A percentile compares a stretch with the other conserved stretches of the same genome.
phyloP scores from a whole-genome alignment of 1,139 yeast species.

The Debaryomycetaceae sp. region DNA sequence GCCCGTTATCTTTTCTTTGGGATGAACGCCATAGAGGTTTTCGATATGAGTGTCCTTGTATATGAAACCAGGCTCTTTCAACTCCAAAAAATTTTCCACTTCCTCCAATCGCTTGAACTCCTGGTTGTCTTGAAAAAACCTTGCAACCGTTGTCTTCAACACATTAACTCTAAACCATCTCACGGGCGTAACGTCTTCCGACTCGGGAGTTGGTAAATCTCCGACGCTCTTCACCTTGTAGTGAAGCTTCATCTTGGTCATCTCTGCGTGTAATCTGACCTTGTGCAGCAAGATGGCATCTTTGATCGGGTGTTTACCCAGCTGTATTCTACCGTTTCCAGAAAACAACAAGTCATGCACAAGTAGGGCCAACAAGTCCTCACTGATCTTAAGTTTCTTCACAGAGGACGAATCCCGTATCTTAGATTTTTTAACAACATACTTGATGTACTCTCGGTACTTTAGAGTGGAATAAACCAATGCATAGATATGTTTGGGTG shows the following conservation, averaged over 20 bases:
- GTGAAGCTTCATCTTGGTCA: slow-evolving; percentile 71
- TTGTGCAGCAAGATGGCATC: slow-evolving; percentile 75
- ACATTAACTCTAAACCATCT: slow-evolving; percentile 85
- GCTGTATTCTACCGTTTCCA: slow-evolving; percentile 75
- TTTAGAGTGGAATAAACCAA: slow-evolving; percentile 73
- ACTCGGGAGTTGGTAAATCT: slow-evolving; percentile 32
- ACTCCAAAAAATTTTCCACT: slow-evolving; percentile 46
- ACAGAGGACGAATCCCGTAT: slow-evolving; percentile 42
- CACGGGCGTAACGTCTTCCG: slow-evolving; percentile 70
- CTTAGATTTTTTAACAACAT: slow-evolving; percentile 63
- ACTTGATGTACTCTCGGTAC: slow-evolving; percentile 58
- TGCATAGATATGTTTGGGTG: slow-evolving; percentile 83
- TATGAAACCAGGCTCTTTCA: slow-evolving; percentile 49
- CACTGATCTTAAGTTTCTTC: slow-evolving; percentile 37
- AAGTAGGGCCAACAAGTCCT: slow-evolving; percentile 55
- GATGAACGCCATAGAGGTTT: slow-evolving; percentile 77
- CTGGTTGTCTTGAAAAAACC: slow-evolving; percentile 37
- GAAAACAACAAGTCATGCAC: slow-evolving; percentile 81
- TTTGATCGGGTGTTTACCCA: slow-evolving; percentile 85
- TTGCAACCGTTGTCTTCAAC: slow-evolving; percentile 37
- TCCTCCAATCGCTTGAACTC: slow-evolving; percentile 45
- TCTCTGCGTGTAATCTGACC: slow-evolving; percentile 78
- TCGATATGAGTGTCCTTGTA: slow-evolving; percentile 72
- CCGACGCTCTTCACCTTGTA: slow-evolving; percentile 46
- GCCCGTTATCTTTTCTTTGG: slow-evolving; percentile 62